Base-by-base conservation (phyloP, 2,329 filamentous ascomycete genomes). In the Cladosporium phlei region DNA sequence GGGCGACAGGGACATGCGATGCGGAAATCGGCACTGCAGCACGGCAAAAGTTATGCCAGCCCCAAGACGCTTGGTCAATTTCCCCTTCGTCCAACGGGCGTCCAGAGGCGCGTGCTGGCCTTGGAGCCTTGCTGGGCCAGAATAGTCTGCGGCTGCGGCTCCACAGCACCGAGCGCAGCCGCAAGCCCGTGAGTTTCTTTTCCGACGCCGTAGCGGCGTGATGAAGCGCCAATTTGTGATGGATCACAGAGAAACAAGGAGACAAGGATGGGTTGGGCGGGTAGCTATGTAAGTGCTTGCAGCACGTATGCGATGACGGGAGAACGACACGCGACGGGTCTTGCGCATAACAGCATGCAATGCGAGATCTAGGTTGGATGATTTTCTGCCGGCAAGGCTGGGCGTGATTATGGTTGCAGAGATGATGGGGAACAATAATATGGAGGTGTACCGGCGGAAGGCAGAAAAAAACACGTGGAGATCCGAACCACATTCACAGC, bases 11-110 rank as follows among this genome's bases (percentile, higher is more conserved):
- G n/a, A n/a, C n/a, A n/a, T n/a, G n/a, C n/a, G n/a, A n/a, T n/a
- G n/a, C n/a, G 20, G n/a, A 24, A 4, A 12, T 37, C 42, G 42
- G 42, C 32, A 29, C 10, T 16, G 30, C 42, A 33, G 33, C 39
- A 34, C 42, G 32, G 42, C 32, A 35, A n/a, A n/a, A 29, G 24
- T 37, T 21, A 11, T 27, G 16, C 32, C 42, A 45, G 42, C 32
- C 42, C 42, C 42, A 45, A 37, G 42, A 30, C 33, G 32, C 42
- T 44, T 34, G 40, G 29, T 22, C n/a, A 45, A 45, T 45, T 45
- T 45, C 42, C 42, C 42, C 27, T 37, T n/a, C 42, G 12, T 27
- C 42, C 42, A 45, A 45, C 42, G 42, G 42, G 19, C 16, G 22
- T 29, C 29, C 29, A 44, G 32, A 37, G 42, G 42, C 40, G 29